Evolutionary conservation across 2,329 filamentous ascomycete species (phyloP), one percentile per base, ranked within the genome.

Genomic region (Aspergillus piperis): DNA sequence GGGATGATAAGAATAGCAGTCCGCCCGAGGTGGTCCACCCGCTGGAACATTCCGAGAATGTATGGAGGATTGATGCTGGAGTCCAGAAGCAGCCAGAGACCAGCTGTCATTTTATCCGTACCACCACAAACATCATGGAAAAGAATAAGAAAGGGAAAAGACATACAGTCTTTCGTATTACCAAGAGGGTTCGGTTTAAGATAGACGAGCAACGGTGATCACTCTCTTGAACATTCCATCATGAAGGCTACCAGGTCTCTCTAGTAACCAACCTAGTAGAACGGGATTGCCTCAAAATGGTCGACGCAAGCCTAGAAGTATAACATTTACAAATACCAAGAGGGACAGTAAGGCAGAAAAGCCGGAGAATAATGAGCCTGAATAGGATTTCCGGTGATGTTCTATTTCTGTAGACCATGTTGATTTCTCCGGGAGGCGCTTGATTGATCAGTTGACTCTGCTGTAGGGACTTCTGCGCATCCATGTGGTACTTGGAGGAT

Each of bases 31-130:
- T 17, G 30, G 23, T 19, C 25, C 23, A 27, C 25, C 25, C 44
- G 58, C 51, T 57, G 41, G 53, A 60, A 54, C 57, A 60, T 60
- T 62, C 59, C 54, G 42, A 42, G 55, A 51, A 51, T 38, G 23
- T 25, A 19, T 54, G 38, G 19, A 23, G 38, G 38, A 42, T 44
- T 36, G 32, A 36, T 36, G 32, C 32, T 36, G 52, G 38, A 32
- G 52, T 17, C 36, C 50, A 52, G 11, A 10, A 30, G 52, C 23
- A 30, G 19, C 51, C 44, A 47, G 13, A 44, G 25, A 54, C 52
- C 39, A 55, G 53, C 53, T 55, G 53, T 55, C 53, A 47, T 55
- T 41, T 53, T 8, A 41, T 41, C 21, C 51, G 41, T 53, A 53
- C 19, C 36, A n/a, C 39, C 13, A 36, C 6, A 19, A 11, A 13